Evolutionary conservation across 495 filamentous ascomycete species (phyloP), one percentile per base, ranked within the genome.

Genomic region (Letharia lupina): DNA sequence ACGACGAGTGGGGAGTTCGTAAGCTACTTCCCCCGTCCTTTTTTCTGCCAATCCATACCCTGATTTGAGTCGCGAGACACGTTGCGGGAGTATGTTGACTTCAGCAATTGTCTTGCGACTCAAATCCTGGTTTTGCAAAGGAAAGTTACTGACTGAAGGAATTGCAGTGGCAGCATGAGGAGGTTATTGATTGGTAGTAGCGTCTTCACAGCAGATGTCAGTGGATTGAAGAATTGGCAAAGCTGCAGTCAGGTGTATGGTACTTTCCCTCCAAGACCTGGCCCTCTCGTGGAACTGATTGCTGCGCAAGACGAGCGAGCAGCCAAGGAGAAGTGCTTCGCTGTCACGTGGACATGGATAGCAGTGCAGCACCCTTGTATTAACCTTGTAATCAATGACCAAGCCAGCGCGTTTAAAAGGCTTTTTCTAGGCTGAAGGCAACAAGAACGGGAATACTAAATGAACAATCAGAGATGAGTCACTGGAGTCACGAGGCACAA

Each of bases 151-250:
- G 45, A 48, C 45, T 48, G 18, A 3, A 20, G 45, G 6, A 9
- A 12, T 15, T 44, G 45, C 20, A 48, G 45, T 83, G 81, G 81
- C 68, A 73, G 72, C 52, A 77, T 68, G 76, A 79, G 73, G 74
- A 63, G 69, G 72, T 72, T 13, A 70, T 73, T 59, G 68, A 78
- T 33, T 83, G 81, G 81, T 81, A 70, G 57, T 6, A 4, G 4
- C 11, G 1, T 28, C 16, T 3, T 54, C 48, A 9, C 23, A 15
- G 48, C 23, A 54, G 48, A 44, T 44, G 41, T 3, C 41, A 3
- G 41, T 44, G 41, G 41, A 13, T 44, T 44, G 41, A 10, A 13
- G 41, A 10, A 13, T 44, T 12, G 3, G 8, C 12, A 44, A 44
- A 44, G 41, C 41, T 44, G 41, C 41, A 44, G 41, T 28, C 48